A percentile compares a stretch with the other conserved stretches of the same genome.
These are phyloP conservation scores for Suillus subaureus DNA, from an alignment of 768 basidiomycete genomes.

Conservation along the genomic window DNA sequence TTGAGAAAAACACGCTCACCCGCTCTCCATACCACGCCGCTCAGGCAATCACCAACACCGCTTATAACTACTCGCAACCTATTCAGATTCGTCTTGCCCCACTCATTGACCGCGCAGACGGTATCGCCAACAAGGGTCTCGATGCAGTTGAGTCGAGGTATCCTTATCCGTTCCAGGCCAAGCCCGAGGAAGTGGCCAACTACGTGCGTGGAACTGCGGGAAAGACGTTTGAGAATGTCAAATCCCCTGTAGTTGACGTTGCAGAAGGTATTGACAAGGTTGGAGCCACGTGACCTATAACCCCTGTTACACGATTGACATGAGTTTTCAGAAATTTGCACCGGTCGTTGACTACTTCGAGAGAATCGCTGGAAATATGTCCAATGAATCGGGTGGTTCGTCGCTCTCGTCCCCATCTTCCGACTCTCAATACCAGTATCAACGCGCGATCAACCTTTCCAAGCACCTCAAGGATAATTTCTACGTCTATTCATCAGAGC, in stretches of 20 bases:
- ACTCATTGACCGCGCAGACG: constrained; percentile 62
- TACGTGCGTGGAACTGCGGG: constrained; percentile 61
- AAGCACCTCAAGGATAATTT: constrained; percentile 64
- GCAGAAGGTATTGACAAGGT: constrained; percentile 78
- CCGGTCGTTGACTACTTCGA: constrained; percentile 77
- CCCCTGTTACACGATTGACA: constrained; percentile 11
- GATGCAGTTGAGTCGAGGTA: constrained; percentile 73
- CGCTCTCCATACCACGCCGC: constrained; percentile 67
- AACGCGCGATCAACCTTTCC: constrained; percentile 70
- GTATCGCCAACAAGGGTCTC: constrained; percentile 71
- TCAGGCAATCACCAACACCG: constrained; percentile 57
- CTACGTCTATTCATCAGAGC: constrained; percentile 67
- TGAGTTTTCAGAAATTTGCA: constrained; percentile 54
- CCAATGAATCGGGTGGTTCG: constrained; percentile 48
- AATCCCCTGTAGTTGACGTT: constrained; percentile 59
- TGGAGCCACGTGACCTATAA: constrained; percentile 26
- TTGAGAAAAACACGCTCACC: constrained; percentile 62
- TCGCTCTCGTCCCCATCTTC: constrained; percentile 49
- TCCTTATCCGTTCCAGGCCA: constrained; percentile 75
- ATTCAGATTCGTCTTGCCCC: constrained; percentile 68
- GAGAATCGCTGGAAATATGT: constrained; percentile 50
- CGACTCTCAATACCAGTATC: constrained; percentile 74
- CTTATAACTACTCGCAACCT: constrained; percentile 66
- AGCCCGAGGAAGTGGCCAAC: constrained; percentile 68
- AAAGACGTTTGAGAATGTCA: constrained; percentile 70